Conservation (phyloP, 2,329 filamentous ascomycete genomes). For the Colletotrichum agaves region DNA sequence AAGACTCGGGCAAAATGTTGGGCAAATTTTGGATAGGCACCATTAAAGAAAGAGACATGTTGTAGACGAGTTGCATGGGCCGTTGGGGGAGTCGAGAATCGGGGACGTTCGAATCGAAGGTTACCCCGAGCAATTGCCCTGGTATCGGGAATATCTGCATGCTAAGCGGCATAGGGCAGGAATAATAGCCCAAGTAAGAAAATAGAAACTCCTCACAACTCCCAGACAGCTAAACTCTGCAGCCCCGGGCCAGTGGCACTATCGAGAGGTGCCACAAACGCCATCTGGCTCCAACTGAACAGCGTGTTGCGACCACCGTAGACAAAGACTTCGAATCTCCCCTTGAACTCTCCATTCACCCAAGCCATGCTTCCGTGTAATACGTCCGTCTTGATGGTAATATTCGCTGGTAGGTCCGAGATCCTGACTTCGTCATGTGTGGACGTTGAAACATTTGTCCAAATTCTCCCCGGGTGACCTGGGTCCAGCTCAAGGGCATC, state of each 20-base stretch:
- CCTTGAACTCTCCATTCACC: conserved; percentile 56
- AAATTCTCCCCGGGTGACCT: conserved; percentile 61
- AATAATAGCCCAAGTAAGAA: conserved; percentile 48
- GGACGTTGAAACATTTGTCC: conserved; percentile 58
- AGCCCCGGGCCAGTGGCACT: background rate
- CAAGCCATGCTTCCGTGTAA: conserved; percentile 60
- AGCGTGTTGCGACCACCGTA: conserved; percentile 62
- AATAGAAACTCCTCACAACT: no score
- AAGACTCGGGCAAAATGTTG: no score
- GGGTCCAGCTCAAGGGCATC: conserved; percentile 60
- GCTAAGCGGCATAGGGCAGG: no score
- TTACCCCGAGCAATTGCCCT: no score
- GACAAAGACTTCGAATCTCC: conserved; percentile 65
- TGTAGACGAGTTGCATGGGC: no score
- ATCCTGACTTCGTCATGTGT: conserved; percentile 55
- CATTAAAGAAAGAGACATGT: no score
- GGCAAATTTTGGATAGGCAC: no score
- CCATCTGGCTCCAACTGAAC: conserved; percentile 68
- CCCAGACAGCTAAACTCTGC: background rate
- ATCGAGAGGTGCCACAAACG: conserved; percentile 62
- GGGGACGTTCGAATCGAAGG: no score
- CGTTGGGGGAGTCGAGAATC: no score
- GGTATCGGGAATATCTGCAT: no score
- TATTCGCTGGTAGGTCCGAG: conserved; percentile 42
- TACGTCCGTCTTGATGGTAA: conserved; percentile 57